phyloP scores from a whole-genome alignment of 2,329 filamentous ascomycete species.

The Pseudocercospora vitis region DNA sequence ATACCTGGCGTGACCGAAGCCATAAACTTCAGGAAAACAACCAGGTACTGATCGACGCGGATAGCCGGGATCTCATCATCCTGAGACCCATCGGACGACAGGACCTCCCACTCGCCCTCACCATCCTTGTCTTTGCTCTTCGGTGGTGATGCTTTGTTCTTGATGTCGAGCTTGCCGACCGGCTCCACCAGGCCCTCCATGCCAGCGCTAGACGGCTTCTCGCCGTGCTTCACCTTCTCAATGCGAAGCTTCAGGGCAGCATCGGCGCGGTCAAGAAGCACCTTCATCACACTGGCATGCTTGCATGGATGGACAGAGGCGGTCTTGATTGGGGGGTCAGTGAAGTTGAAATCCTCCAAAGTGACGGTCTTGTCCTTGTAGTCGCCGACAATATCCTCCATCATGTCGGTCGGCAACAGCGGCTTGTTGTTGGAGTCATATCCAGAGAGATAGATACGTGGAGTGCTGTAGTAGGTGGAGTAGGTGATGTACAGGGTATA shows the following conservation, averaged over 20 bases:
- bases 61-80: constrained; percentile 76
- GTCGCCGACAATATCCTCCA: constrained; percentile 94
- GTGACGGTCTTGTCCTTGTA: constrained; percentile 99
- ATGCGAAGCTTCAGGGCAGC: constrained; percentile 85
- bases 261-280: constrained; percentile 90
- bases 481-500: constrained; percentile 99
- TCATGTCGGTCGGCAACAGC: constrained; percentile 80
- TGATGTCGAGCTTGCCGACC: constrained; percentile 58
- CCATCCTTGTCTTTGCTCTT: constrained; percentile 47
- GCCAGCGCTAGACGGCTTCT: constrained; percentile 55
- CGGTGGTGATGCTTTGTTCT: constrained; percentile 56
- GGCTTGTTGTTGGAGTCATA: constrained; percentile 69
- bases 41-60: constrained; percentile 82
- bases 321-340: constrained; percentile 89
- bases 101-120: constrained; percentile 63
- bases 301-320: constrained; percentile 96
- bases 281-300: constrained; percentile 97
- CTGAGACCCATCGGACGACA: constrained; percentile 53
- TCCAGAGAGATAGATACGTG: constrained; percentile 90
- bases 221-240: constrained; percentile 68
- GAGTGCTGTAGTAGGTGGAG: constrained; percentile 93
- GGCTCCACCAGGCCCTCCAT: constrained; percentile 87
- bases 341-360: constrained; percentile 95
- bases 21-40: constrained; percentile 81
- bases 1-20: constrained; percentile 85